Conservation (phyloP, 495 filamentous ascomycete genomes). For the Trichocladium antarcticum region DNA sequence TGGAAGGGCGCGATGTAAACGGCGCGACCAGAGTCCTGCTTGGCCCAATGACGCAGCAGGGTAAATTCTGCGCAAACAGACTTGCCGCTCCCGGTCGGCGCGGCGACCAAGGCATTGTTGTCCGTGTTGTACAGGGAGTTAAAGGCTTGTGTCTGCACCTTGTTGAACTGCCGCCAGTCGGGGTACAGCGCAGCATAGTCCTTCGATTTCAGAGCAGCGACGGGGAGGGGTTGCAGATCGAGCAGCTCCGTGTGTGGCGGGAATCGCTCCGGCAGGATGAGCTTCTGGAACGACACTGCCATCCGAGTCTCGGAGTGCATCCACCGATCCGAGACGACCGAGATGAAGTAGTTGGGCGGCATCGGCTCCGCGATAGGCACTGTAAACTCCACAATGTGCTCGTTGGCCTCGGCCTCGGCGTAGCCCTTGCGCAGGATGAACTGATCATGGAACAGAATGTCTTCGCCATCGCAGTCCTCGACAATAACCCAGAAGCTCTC, state of each 20-base stretch:
- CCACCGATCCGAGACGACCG: slow-evolving; percentile 88
- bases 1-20: slow-evolving; percentile 97
- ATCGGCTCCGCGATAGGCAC: slow-evolving; percentile 94
- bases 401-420: slow-evolving; percentile 66
- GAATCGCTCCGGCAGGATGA: slow-evolving; percentile 90
- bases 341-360: slow-evolving; percentile 98
- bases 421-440: slow-evolving; percentile 85
- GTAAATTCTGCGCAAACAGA: slow-evolving; percentile 95
- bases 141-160: slow-evolving; percentile 94
- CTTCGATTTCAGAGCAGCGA: slow-evolving; percentile 73
- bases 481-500: slow-evolving; percentile 96
- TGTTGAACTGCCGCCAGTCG: slow-evolving; percentile 84
- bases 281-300: slow-evolving; percentile 85
- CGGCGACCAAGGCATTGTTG: slow-evolving; percentile 84
- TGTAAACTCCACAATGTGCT: slow-evolving; percentile 95
- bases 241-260: slow-evolving; percentile 83
- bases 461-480: slow-evolving; percentile 94
- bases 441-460: slow-evolving; percentile 90
- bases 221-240: slow-evolving; percentile 81
- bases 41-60: slow-evolving; percentile 76
- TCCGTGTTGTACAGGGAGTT: slow-evolving; percentile 81
- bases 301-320: slow-evolving; percentile 95
- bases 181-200: slow-evolving; percentile 78
- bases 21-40: slow-evolving; percentile 59
- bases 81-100: slow-evolving; percentile 89